Base-by-base conservation (phyloP, 192 early-diverging fungal genomes). In the Coemansia erecta region DNA sequence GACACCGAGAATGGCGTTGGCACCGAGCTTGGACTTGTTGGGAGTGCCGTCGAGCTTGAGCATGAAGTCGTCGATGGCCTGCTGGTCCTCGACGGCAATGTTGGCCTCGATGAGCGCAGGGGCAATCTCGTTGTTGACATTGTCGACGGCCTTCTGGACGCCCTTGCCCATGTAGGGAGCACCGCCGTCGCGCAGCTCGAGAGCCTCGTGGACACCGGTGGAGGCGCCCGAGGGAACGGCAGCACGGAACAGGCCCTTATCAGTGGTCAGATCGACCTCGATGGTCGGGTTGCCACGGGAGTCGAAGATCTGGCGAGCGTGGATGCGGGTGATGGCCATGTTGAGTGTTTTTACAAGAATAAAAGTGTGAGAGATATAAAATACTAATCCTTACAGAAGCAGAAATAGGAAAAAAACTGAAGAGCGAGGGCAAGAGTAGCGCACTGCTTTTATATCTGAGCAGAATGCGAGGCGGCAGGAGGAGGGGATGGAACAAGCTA, bases 201-300 rank as follows among this genome's bases (percentile, higher is more conserved):
- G 84, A 49, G 97, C 97, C 84, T 99, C 97, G 83, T 99, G 90
- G 71, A 99, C 86, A 75, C 97, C 97, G 49, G 97, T 99, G 47
- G 95, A 97, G 33, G 97, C 97, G 64, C 97, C 97, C 64, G 94
- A 96, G 53, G 97, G 97, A 46, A 99, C 97, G 47, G 90, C 94
- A 41, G 95, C 94, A 60, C 93, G 92, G 90, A 99, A 99, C 54
- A 91, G 79, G 64, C 95, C 95, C 81, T 94, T 87, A 53, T 83
- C 84, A 66, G 97, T 98, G 58, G 89, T 92, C 79, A 98, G 82
- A 58, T 98, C 97, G 41, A 98, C 97, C 82, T 98, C 94, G 58
- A 98, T 89, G 56, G 96, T 98, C 60, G 96, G 96, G 88, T 97
- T 97, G 66, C 96, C 96, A 63, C 96, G 90, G 46, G 96, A 98